Base-by-base conservation (phyloP, 2,329 filamentous ascomycete genomes). In the Fusarium xyrophilum region DNA sequence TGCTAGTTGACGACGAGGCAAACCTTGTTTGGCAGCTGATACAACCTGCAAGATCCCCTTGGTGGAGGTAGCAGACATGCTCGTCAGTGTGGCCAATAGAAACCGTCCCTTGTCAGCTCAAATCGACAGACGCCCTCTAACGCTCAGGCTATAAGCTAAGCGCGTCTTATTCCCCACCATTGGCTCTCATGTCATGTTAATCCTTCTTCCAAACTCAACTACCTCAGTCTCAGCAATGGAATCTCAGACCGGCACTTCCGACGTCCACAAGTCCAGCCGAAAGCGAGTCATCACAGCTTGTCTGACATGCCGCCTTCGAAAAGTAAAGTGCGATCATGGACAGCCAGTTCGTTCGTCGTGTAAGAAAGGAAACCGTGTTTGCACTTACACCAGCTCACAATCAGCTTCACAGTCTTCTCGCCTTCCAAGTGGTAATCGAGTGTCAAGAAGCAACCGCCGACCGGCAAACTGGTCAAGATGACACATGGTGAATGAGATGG, bases 331-430 rank as follows among this genome's bases (percentile, higher is more conserved):
- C 32, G 53, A 56, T 38, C 53, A 56, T 17, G 21, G 5, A n/a
- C 53, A 50, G 8, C 53, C 43, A 10, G 8, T 50, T 15, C 51
- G 53, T 8, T 50, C 53, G 6, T 43, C 53, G 28, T 56, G 53
- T 50, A 56, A 56, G 53, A 56, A 55, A 15, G 43, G 43, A 28
- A 51, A 38, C 23, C 53, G 53, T 17, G 33, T 28, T 56, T 56
- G 53, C 27, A 56, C 27, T 36, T 56, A 56, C 11, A 14, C 43
- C 12, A 56, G 4, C n/a, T n/a, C 43, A 5, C 42, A 30, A 28
- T 15, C 43, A 12, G 6, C 33, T 14, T 36, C 43, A 9, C 25
- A 36, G 14, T 14, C 19, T 19, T 56, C 43, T 32, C 33, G 43
- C 1, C 32, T 11, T 14, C 12, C 2, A 4, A 23, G 1, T n/a